phyloP scores from a whole-genome alignment of 139 green algal genomes.

The Micromonas pusilla region DNA sequence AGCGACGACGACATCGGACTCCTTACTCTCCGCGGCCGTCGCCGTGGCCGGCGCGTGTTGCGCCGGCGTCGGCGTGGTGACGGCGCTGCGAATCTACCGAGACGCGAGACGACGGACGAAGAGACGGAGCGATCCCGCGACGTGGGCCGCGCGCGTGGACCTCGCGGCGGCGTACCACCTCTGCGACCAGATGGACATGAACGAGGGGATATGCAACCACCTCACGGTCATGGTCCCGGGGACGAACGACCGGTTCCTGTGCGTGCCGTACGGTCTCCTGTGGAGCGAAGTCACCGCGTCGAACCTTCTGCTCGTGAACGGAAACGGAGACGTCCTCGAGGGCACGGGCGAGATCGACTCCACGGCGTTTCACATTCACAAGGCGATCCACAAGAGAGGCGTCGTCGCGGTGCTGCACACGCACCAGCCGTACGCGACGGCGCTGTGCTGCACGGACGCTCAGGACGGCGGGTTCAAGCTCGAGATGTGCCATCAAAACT shows the following conservation, averaged over 20 bases:
- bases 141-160: slow-evolving; percentile 39
- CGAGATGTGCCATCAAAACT: slow-evolving; percentile 42
- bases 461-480: slow-evolving; percentile 39
- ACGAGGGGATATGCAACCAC: slow-evolving; percentile 40
- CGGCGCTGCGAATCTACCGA: no score
- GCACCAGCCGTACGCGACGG: slow-evolving; percentile 34
- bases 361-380: slow-evolving; percentile 48
- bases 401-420: slow-evolving; percentile 40
- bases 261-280: slow-evolving; percentile 40
- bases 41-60: no score
- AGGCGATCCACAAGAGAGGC: slow-evolving; percentile 28
- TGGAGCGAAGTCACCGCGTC: slow-evolving; percentile 39
- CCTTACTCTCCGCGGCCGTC: no score
- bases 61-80: no score
- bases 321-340: slow-evolving; percentile 34
- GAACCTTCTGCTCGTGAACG: slow-evolving; percentile 41
- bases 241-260: slow-evolving; percentile 34
- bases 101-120: no score
- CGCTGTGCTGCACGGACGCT: slow-evolving; percentile 36
- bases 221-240: slow-evolving; percentile 37
- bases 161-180: slow-evolving; percentile 39
- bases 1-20: no score
- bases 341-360: slow-evolving; percentile 37
- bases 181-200: slow-evolving; percentile 31
- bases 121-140: not conserved